Evolutionary conservation across 176 grass and related monocot genomes (phyloP), one percentile per base, ranked within the genome.

Genomic region (Metroxylon sagu): DNA sequence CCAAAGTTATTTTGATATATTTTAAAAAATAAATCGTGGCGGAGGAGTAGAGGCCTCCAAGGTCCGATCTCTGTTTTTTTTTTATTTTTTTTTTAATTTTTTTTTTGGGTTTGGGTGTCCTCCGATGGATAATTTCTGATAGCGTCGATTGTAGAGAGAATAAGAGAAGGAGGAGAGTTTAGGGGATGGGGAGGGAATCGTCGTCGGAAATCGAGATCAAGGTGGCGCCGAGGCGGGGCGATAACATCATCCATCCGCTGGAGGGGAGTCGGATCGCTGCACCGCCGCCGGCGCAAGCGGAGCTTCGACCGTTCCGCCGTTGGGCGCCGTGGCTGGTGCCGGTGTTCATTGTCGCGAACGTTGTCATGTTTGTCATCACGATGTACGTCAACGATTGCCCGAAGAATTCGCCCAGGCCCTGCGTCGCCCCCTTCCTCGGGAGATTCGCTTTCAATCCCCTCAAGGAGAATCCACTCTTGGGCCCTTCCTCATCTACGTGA

Each of bases 301-400:
- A 16, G 49, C 27, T 18, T 49, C 49, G 3, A 8, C n/a, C 8
- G 28, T 50, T 29, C 14, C 49, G 25, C 29, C 50, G 51, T 29
- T 90, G 82, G 78, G 56, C 74, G 25, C 69, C 91, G 2, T 96
- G 83, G 83, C 48, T 91, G 19, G 92, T 97, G 50, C 70, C 83
- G 17, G 57, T 62, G 19, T 74, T 83, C 30, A 21, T 77, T 15
- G 59, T 26, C 29, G 81, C 87, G 29, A 88, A 89, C 72, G 62
- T 84, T 31, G 16, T 16, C 17, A 26, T 78, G 70, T 97, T 97
- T 71, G 0, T 80, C 8, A 68, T 88, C 26, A 83, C 80, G 69
- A 97, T 97, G 92, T 85, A 66, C 66, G 58, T 97, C 53, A 97
- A 97, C 73, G 52, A 97, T 60, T 97, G 92, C 80, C 92, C 78